Percentiles rank a stretch among this genome's conserved stretches.
phyloP scores from a whole-genome alignment of 1,284 basidiomycete genomes.

The Papiliotrema fonsecae region DNA sequence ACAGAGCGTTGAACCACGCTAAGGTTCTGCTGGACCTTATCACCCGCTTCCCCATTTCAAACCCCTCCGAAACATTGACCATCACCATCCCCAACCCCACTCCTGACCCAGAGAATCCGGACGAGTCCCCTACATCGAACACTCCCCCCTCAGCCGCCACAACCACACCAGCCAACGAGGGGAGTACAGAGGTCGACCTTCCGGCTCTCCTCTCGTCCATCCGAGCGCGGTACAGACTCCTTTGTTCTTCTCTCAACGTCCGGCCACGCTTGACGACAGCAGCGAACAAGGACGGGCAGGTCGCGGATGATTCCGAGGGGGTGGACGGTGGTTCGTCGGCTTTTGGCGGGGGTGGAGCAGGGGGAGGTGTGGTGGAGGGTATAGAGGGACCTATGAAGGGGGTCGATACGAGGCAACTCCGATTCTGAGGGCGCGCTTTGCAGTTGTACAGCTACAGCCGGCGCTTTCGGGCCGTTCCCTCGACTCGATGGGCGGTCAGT shows the following conservation, averaged over 20 bases:
- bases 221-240: slow-evolving; percentile 76
- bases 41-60: slow-evolving; percentile 66
- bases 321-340: not conserved
- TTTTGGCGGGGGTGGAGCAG: not conserved
- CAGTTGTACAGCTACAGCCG: not conserved
- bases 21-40: slow-evolving; percentile 67
- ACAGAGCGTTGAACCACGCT: slow-evolving; percentile 60
- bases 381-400: slow-evolving; percentile 46
- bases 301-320: slow-evolving; percentile 2
- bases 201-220: slow-evolving; percentile 73
- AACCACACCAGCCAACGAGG: not conserved
- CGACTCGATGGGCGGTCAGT: no score
- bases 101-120: slow-evolving; percentile 1
- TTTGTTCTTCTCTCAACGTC: slow-evolving; percentile 78
- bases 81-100: not conserved
- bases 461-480: no score
- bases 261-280: slow-evolving; percentile 53
- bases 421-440: slow-evolving; percentile 22
- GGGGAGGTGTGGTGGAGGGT: slow-evolving; percentile 27
- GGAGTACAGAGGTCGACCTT: slow-evolving; percentile 51
- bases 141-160: no score
- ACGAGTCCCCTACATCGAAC: no score
- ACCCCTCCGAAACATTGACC: slow-evolving; percentile 52
- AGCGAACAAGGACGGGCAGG: slow-evolving; percentile 5
- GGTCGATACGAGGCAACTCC: slow-evolving; percentile 41